Base-by-base conservation (phyloP, 2,329 filamentous ascomycete species). In the Alternaria angustiovoidea region DNA sequence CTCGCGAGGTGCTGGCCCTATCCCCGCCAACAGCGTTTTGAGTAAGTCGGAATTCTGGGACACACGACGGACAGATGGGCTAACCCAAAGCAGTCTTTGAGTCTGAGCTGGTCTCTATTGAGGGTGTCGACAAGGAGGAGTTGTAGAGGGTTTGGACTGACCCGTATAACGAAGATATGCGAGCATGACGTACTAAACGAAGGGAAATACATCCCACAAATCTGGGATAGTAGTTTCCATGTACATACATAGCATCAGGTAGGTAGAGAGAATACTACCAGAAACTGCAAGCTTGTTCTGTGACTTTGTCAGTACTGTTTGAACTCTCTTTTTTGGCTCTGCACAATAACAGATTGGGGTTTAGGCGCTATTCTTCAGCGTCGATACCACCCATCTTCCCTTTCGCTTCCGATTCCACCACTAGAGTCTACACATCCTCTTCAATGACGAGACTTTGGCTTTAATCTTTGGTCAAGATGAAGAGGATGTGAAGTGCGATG, bases 21-120 rank as follows among this genome's bases (percentile, higher is more conserved):
- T 98, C 72, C 94, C 94, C 8, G 91, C 87, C 8, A 90, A 90
- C 57, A 89, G 91, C 71, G 95, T 93, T 58, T 81, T 98, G 73
- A 84, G 90, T 92, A 85, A 54, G 85, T 76, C 12, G 11, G 30
- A 12, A 20, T 34, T 11, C 32, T 24, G 8, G 16, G 39, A 36
- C 22, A 30, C 30, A 26, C 16, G 18, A 16, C 26, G n/a, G 36
- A n/a, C 47, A 22, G 41, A 30, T 52, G 28, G 36, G 57, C 69
- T 75, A 59, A 75, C 55, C 30, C 49, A 18, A 47, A 6, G 46
- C 70, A 91, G 89, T 98, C 65, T 97, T 97, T 77, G 92, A 96
- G 84, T 96, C 93, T 51, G 93, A 97, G 82, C 82, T 98, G 70
- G 85, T 97, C 65, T 88, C 86, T 56, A 97, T 97, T 74, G 84